Conservation (phyloP, 768 basidiomycete genomes). For the Phaeotremella skinneri region DNA sequence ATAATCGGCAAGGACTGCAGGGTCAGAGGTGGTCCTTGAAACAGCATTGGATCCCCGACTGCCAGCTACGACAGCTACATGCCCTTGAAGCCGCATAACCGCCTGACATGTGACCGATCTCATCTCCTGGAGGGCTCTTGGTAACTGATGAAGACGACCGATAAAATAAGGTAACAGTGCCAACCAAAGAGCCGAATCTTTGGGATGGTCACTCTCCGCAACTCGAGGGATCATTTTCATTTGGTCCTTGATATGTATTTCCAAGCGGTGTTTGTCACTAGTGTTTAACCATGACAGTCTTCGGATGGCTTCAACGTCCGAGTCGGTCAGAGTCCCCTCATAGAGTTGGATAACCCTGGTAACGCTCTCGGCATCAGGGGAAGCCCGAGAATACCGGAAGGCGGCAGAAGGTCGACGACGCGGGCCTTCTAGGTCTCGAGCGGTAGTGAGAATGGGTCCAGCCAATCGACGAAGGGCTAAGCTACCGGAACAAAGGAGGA, state of each 20-base stretch:
- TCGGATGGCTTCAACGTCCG: constrained; percentile 31
- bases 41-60: constrained; percentile 20
- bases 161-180: constrained; percentile 41
- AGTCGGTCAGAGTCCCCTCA: constrained; percentile 28
- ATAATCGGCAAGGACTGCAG: constrained; percentile 44
- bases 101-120: constrained; percentile 30
- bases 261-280: constrained; percentile 40
- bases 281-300: constrained; percentile 34
- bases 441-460: constrained; percentile 62
- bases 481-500: constrained; percentile 61
- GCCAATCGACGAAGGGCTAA: constrained; percentile 61
- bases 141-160: constrained; percentile 24
- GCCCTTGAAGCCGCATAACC: constrained; percentile 40
- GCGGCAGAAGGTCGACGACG: constrained; percentile 34
- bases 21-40: constrained; percentile 36
- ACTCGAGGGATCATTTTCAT: constrained; percentile 37
- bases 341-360: constrained; percentile 30
- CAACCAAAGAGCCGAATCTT: constrained; percentile 45
- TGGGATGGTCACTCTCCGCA: constrained; percentile 42
- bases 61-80: constrained; percentile 36
- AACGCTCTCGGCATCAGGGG: constrained; percentile 24
- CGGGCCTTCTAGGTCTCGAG: constrained; percentile 35
- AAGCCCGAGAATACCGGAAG: constrained; percentile 33
- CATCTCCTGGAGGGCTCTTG: constrained; percentile 30
- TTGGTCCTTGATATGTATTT: constrained; percentile 25